Evolutionary conservation across 192 early-diverging fungal genomes (phyloP).

Genomic region (Pecoramyces ruminantium): DNA sequence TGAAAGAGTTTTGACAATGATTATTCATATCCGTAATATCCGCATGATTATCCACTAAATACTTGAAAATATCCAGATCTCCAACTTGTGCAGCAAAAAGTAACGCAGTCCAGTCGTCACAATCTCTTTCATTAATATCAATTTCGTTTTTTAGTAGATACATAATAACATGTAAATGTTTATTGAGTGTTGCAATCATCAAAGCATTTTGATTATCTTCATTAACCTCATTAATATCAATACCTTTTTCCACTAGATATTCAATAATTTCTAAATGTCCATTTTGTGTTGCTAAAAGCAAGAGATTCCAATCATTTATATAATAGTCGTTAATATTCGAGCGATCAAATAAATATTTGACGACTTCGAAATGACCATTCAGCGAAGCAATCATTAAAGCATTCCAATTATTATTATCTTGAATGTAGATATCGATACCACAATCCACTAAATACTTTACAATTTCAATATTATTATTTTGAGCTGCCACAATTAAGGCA

Average conservation of each 20-base stretch:
- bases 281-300: background rate
- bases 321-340: background rate
- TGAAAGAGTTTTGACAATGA: background rate
- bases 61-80: background rate
- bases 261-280: background rate
- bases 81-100: background rate
- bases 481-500: background rate
- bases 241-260: background rate
- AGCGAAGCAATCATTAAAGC: background rate
- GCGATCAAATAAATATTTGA: background rate
- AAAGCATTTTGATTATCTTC: background rate
- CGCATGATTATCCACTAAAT: background rate
- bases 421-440: background rate
- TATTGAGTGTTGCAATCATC: background rate
- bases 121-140: background rate
- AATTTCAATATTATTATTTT: background rate
- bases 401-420: background rate
- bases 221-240: background rate
- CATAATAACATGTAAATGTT: background rate
- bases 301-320: background rate
- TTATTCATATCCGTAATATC: background rate
- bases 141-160: background rate
- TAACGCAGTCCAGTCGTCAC: background rate
- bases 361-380: background rate
- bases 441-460: background rate